Conservation (phyloP, 169 alveolate genomes). For the Plasmodium falciparum region DNA sequence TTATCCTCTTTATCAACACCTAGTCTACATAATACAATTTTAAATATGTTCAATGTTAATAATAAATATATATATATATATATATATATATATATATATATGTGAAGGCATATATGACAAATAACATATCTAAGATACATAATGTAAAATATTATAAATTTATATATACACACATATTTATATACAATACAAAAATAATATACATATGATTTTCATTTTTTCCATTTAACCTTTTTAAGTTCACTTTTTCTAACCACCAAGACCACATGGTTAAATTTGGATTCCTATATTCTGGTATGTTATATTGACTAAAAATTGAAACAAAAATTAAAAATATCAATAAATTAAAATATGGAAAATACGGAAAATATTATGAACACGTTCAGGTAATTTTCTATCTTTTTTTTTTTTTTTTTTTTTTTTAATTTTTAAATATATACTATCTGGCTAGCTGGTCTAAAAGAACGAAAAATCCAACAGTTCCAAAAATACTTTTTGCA, state of each 20-base stretch:
- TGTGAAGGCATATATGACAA: no score
- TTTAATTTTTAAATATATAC: conserved; percentile 36
- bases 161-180: not conserved
- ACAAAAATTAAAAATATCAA: not conserved
- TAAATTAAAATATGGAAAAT: not conserved
- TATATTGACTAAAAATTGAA: conserved; percentile 34
- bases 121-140: no score
- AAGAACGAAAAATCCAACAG: conserved; percentile 53
- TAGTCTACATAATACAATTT: no score
- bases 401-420: conserved; percentile 20
- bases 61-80: no score
- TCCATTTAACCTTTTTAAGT: conserved; percentile 34
- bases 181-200: not conserved
- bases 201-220: conserved; percentile 7
- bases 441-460: conserved; percentile 74
- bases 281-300: conserved; percentile 63
- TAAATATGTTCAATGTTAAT: no score
- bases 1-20: no score
- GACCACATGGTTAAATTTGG: conserved; percentile 74
- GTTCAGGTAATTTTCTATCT: conserved; percentile 13
- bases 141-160: not conserved
- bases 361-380: conserved; percentile 12
- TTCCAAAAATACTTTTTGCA: conserved; percentile 68
- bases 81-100: no score
- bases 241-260: conserved; percentile 74